A percentile compares a stretch with the other conserved stretches of the same genome.
Conservation (phyloP, 2,329 filamentous ascomycete species). For the Fusarium sp. region DNA sequence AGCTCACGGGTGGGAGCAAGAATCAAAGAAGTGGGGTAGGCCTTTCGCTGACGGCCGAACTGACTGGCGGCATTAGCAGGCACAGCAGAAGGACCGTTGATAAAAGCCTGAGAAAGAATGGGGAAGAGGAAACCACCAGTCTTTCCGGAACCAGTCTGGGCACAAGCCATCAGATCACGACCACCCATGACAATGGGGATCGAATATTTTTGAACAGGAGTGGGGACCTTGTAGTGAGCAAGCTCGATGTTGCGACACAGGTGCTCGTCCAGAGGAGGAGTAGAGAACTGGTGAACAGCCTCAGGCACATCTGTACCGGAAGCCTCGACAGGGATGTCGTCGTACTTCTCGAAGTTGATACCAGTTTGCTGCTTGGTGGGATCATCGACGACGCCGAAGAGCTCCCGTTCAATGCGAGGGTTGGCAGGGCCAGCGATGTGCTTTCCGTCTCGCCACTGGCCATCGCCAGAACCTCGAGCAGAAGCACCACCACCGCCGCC, state of each 20-base stretch:
- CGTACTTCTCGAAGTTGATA: constrained; percentile 99
- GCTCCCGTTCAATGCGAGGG: constrained; percentile 90
- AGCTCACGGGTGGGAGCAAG: constrained; percentile 97
- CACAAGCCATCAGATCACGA: constrained; percentile 99
- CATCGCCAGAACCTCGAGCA: constrained; percentile 89
- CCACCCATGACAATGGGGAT: constrained; percentile 99
- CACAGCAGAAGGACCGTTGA: constrained; percentile 82
- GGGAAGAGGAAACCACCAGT: constrained; percentile 99
- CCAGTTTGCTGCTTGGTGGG: constrained; percentile 95
- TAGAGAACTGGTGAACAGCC: constrained; percentile 89
- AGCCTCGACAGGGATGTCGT: constrained; percentile 98
- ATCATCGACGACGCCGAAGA: constrained; percentile 92
- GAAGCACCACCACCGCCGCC: constrained; percentile 67
- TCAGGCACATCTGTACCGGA: constrained; percentile 95
- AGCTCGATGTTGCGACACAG: constrained; percentile 93
- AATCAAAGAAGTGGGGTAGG: constrained; percentile 95
- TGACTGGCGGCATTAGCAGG: constrained; percentile 75
- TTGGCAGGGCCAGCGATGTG: constrained; percentile 92
- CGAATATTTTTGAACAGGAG: constrained; percentile 98
- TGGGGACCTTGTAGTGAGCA: constrained; percentile 94
- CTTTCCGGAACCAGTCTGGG: constrained; percentile 99
- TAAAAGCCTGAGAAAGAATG: constrained; percentile 97
- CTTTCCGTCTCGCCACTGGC: constrained; percentile 97
- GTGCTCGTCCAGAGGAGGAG: constrained; percentile 95
- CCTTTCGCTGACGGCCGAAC: constrained; percentile 96